Conservation (phyloP, 208 protist species). For the Wallacemonas collosoma region DNA sequence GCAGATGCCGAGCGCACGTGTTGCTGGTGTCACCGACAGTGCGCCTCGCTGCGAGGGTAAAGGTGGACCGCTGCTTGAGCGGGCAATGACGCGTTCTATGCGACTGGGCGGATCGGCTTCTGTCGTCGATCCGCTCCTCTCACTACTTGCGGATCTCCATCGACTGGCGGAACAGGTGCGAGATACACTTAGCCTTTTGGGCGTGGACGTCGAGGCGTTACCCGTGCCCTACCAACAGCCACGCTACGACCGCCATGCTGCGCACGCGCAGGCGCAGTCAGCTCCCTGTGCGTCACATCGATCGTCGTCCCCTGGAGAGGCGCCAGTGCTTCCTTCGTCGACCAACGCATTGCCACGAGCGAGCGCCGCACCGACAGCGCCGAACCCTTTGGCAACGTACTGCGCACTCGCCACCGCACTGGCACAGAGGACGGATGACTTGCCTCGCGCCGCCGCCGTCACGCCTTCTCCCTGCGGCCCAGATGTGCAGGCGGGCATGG, state of each 20-base stretch:
- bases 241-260: no score
- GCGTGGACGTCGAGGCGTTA: conserved; percentile 20
- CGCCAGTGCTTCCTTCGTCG: neutral
- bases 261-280: neutral
- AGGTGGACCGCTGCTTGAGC: conserved; percentile 4
- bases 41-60: neutral
- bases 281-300: conserved; percentile 10
- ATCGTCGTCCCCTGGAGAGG: no score
- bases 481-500: neutral
- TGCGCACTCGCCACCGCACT: neutral
- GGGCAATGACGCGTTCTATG: conserved; percentile 15
- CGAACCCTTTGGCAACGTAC: neutral
- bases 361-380: neutral
- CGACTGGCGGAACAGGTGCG: conserved; percentile 46
- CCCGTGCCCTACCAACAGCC: neutral
- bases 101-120: conserved; percentile 46
- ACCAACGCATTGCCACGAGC: neutral
- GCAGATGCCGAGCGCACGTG: neutral
- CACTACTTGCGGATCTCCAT: conserved; percentile 56
- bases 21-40: neutral
- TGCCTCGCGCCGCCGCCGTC: no score
- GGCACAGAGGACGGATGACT: no score
- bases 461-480: neutral
- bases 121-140: conserved; percentile 72
- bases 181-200: conserved; percentile 33